Conservation (phyloP, 1,284 basidiomycete species). For the Boletus mariae region DNA sequence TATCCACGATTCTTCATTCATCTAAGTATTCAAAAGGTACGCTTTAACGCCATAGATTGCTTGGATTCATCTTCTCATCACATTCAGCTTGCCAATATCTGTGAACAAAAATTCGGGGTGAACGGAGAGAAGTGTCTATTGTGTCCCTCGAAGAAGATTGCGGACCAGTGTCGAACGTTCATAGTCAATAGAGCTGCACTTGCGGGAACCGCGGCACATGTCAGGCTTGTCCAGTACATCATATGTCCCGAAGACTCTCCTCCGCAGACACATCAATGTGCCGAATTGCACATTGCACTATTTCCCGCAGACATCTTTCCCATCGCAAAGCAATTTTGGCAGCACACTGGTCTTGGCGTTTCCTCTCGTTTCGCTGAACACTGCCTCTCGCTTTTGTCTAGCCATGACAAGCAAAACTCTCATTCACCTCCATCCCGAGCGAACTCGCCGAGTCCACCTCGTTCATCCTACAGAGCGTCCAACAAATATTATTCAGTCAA, state of each 20-base stretch:
- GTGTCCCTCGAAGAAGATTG: constrained; percentile 69
- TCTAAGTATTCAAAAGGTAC: constrained; percentile 80
- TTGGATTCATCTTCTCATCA: constrained; percentile 3
- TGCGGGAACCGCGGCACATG: constrained; percentile 41
- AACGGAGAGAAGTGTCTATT: constrained; percentile 74
- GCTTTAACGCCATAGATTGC: constrained; percentile 20
- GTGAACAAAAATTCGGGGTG: constrained; percentile 73
- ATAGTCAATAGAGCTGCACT: constrained; percentile 53
- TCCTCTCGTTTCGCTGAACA: constrained; percentile 85
- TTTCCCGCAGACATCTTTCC: constrained; percentile 66
- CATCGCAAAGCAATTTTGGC: constrained; percentile 92
- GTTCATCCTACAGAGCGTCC: constrained; percentile 40
- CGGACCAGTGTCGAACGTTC: constrained; percentile 75
- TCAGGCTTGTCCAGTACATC: constrained; percentile 72
- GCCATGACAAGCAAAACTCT: constrained; percentile 27
- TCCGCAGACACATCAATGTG: constrained; percentile 25
- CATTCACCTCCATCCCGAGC: constrained; percentile 18
- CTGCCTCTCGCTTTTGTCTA: constrained; percentile 65
- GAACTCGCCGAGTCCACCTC: constrained; percentile 29
- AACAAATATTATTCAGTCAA: constrained; percentile 67
- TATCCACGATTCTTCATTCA: constrained; percentile 98
- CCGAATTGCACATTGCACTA: constrained; percentile 78
- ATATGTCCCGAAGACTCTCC: constrained; percentile 59
- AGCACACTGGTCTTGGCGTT: constrained; percentile 90
- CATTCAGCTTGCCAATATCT: constrained; percentile 69